phyloP scores from a whole-genome alignment of 768 basidiomycete genomes.

The Boletus rufocinnamomeus region DNA sequence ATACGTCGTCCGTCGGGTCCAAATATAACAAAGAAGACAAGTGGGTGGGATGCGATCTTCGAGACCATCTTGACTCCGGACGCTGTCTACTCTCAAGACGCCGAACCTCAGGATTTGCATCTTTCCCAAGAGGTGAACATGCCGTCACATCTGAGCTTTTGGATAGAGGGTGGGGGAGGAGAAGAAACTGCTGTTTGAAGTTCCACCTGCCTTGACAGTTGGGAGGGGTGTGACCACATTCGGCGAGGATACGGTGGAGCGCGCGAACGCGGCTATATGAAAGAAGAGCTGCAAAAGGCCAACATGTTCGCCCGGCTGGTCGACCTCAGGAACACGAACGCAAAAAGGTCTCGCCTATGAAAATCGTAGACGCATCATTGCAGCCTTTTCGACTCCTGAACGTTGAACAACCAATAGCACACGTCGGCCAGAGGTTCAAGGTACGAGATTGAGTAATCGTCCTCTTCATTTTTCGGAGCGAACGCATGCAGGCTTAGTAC shows the following conservation, averaged over 20 bases:
- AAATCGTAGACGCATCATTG: constrained; percentile 78
- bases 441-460: constrained; percentile 40
- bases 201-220: constrained; percentile 59
- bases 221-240: constrained; percentile 28
- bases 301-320: constrained; percentile 65
- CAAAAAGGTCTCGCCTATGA: constrained; percentile 83
- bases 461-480: too few relatives aligned
- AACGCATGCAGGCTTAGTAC: too few relatives aligned
- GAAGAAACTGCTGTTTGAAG: constrained; percentile 63
- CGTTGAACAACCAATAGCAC: constrained; percentile 70
- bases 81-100: constrained; percentile 36
- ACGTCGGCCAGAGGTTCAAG: constrained; percentile 89
- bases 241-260: constrained; percentile 22
- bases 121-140: constrained; percentile 41
- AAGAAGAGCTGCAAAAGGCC: constrained; percentile 47
- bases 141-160: constrained; percentile 62
- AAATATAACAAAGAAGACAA: constrained; percentile 61
- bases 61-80: constrained; percentile 60
- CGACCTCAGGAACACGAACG: constrained; percentile 87
- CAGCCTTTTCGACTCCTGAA: constrained; percentile 76
- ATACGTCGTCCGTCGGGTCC: constrained; percentile 76
- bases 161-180: constrained; percentile 53
- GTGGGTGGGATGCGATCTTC: constrained; percentile 71
- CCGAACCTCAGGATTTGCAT: constrained; percentile 28
- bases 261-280: constrained; percentile 29